Evolutionary conservation across 257 asterid genomes (phyloP), one percentile per base, ranked within the genome.

Genomic region (Perilla frutescens): DNA sequence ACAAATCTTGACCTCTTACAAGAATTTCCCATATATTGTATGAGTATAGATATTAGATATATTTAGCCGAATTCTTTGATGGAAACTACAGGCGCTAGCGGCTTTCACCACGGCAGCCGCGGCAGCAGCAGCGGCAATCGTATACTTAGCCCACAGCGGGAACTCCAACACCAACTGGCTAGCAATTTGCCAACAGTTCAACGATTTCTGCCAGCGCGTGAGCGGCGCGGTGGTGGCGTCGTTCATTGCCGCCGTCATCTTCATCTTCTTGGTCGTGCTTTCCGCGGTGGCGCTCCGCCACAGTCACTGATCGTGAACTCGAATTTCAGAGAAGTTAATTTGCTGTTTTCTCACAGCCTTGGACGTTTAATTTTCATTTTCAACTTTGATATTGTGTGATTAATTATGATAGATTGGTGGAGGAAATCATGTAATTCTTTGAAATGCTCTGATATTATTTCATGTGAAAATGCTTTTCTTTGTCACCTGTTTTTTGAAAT

Each of bases 181-280:
- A 20, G 88, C 88, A 3, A 84, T 84, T 36, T 84, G 88, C 66
- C 79, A 76, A 20, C 85, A 81, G 71, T 84, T 76, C 84, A 65
- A 4, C 39, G 86, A 84, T 61, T 84, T 81, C 77, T 84, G 86
- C 78, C 84, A 77, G 77, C 72, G 75, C 2, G 78, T 77, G 51
- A 84, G 86, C 66, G 83, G 86, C 68, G 84, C 86, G 6, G 84
- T 84, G 73, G 86, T 81, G 73, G 89, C 80, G 29, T 79, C 86
- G 14, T 79, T 84, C 62, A 73, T 81, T 4, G 83, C 83, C 4
- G 73, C 80, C 4, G 80, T 53, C 68, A 55, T 81, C 64, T 39
- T 84, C 66, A 13, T 77, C 3, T 77, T 84, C 81, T 56, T 81
- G 71, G 76, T 84, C 11, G 71, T 84, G 68, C 83, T 84, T 7